Base-by-base conservation (phyloP, 768 basidiomycete species). In the Hortiboletus campestris region DNA sequence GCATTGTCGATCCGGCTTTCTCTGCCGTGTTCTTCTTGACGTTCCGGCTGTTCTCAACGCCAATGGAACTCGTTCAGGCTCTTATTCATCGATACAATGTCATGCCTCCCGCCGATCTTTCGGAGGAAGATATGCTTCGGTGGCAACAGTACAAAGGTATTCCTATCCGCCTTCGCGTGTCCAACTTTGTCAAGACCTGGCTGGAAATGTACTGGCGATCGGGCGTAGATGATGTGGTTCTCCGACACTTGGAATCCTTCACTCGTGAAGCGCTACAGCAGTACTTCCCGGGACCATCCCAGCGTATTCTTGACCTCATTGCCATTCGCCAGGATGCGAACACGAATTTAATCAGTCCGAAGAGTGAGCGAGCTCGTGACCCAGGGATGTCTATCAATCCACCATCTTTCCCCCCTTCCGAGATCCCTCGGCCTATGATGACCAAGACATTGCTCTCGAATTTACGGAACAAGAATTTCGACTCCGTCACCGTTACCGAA, bases 141-240 rank as follows among this genome's bases (percentile, higher is more conserved):
- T 98, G 95, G 94, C 84, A 89, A 64, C 88, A 93, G 62, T 78
- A 81, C 49, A 98, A 97, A 74, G 89, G 89, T 20, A 81, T 91
- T 6, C 94, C 96, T 8, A 88, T 98, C 39, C 89, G 96, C 40
- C 74, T 98, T 52, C 84, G 97, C 32, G 87, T 98, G 38, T 89
- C 89, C 43, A 96, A 96, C 69, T 86, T 98, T 67, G 82, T 98
- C 75, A 98, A 95, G 77, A 80, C 80, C 12, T 99, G 97, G 97
- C 78, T 97, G 48, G 95, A 98, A 70, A 76, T 79, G 58, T 87
- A 96, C 72, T 98, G 96, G 95, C 80, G 87, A 8, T 70, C 84
- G n/a, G 79, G 80, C 1, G 77, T 82, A 11, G 97, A 98, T 68
- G 81, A 84, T 55, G 75, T 75, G 9, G 85, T 87, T 17, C 73